These are phyloP conservation scores for Moricandia arvensis DNA, from an alignment of 345 rosid genomes.

Conservation along the genomic window DNA sequence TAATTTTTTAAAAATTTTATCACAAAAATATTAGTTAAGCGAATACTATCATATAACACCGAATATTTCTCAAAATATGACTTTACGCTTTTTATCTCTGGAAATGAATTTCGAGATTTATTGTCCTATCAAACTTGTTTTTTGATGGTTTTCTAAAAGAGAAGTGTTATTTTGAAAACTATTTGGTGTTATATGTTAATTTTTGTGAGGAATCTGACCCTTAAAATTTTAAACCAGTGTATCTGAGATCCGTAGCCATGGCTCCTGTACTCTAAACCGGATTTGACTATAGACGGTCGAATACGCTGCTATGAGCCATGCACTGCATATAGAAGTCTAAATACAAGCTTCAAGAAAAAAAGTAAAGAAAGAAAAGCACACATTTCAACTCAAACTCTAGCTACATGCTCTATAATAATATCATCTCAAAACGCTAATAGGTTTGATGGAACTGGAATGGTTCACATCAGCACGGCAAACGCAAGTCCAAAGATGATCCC, in stretches of 20 bases:
- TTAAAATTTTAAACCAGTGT: not conserved
- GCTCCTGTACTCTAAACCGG: not conserved
- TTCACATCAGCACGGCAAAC: constrained; percentile 40
- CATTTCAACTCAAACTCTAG: constrained; percentile 25
- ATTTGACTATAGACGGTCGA: too few species aligned
- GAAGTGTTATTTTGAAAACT: too few species aligned
- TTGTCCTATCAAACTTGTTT: too few species aligned
- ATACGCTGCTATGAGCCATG: not conserved
- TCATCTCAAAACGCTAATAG: constrained; percentile 16
- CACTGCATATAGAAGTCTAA: not conserved
- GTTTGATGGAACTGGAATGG: constrained; percentile 19
- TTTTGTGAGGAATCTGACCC: too few species aligned
- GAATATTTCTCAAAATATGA: too few species aligned
- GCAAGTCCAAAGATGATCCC: constrained; percentile 53
- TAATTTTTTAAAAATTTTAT: too few species aligned
- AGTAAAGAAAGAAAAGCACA: constrained; percentile 17
- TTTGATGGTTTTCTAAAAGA: too few species aligned
- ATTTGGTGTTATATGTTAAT: too few species aligned
- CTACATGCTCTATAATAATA: not conserved
- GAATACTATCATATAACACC: too few species aligned
- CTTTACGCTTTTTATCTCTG: too few species aligned
- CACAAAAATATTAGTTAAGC: too few species aligned
- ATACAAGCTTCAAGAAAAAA: constrained; percentile 12
- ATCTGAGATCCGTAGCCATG: not conserved
- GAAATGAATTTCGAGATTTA: too few species aligned